phyloP scores from a whole-genome alignment of 228 moss, liverwort and hornwort species.

The Sphagnum magellanicum region DNA sequence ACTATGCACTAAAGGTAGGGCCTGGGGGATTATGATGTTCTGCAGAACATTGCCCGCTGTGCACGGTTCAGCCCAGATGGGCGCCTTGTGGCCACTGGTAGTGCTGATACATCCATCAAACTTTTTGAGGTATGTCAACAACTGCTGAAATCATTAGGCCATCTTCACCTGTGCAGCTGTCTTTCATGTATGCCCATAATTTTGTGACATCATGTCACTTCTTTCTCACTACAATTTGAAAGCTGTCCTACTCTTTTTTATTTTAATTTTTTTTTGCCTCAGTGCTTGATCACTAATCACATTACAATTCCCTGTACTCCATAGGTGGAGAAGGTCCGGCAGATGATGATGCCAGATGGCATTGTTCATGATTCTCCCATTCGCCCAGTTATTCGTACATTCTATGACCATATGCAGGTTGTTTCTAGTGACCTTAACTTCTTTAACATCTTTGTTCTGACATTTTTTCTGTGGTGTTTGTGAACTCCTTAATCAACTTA shows the following conservation, averaged over 20 bases:
- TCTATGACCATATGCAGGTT: slow-evolving; percentile 91
- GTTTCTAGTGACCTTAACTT: not conserved
- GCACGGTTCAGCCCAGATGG: slow-evolving; percentile 97
- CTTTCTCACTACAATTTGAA: not conserved
- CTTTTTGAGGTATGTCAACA: slow-evolving; percentile 54
- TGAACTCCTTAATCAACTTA: not conserved
- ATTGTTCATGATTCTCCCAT: slow-evolving; percentile 59
- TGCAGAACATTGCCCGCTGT: slow-evolving; percentile 83
- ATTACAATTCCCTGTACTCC: not conserved
- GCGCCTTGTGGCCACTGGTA: slow-evolving; percentile 82
- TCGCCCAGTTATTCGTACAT: slow-evolving; percentile 86
- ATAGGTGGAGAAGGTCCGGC: slow-evolving; percentile 86
- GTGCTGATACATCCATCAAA: slow-evolving; percentile 90
- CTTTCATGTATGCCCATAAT: too few species aligned
- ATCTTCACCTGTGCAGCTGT: not conserved
- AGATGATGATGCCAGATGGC: slow-evolving; percentile 83
- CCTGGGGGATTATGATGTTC: too few species aligned
- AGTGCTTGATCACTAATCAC: too few species aligned
- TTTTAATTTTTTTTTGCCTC: too few species aligned
- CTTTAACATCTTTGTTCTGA: not conserved
- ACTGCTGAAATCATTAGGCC: not conserved
- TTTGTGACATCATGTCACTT: not conserved
- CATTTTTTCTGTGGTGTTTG: not conserved
- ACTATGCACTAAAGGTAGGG: too few species aligned
- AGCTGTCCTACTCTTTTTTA: too few species aligned